Evolutionary conservation across 192 early-diverging fungal genomes (phyloP), one percentile per base, ranked within the genome.

Genomic region (Backusella westeae): DNA sequence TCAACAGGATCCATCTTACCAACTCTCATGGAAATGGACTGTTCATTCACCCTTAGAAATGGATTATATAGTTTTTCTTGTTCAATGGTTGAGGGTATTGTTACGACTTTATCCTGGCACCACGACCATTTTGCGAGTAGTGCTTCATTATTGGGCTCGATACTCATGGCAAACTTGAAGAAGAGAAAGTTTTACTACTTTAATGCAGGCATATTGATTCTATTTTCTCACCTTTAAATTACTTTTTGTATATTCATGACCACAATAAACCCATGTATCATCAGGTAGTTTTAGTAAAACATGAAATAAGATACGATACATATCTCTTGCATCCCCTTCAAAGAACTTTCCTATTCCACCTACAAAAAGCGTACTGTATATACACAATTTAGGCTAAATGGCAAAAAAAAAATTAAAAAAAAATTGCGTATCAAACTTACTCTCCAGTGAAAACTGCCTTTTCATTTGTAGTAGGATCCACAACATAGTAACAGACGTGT

Each of bases 31-130:
- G 91, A 89, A 14, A 94, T 67, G 1, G 85, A 78, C 0, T 89
- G 87, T 72, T 90, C 85, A 74, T 90, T 82, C 36, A 95, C 92
- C 26, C 96, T 87, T 87, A 99, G 88, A 71, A 99, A 99, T 19
- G 96, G 96, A 70, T 99, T 99, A 73, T 89, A 92, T 34, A 86
- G 79, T 66, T 89, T 82, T 71, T 99, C 97, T 46, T 95, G 93
- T n/a, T 87, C 94, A 77, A 99, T 94, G 9, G 94, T 94, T 21
- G 93, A 94, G 6, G 97, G 96, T 36, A 99, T 90, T 4, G 80
- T 85, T 8, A 83, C 82, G 4, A 67, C 63, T 63, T 85, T 84
- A 35, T 86, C 73, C 23, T 82, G 81, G 67, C 84, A 84, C 89
- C 91, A 92, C 44, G 82, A 80, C n/a, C 90, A 83, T 81, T 95